Evolutionary conservation across 305 asterid species (phyloP).

Genomic region (Nicotiana rustica): DNA sequence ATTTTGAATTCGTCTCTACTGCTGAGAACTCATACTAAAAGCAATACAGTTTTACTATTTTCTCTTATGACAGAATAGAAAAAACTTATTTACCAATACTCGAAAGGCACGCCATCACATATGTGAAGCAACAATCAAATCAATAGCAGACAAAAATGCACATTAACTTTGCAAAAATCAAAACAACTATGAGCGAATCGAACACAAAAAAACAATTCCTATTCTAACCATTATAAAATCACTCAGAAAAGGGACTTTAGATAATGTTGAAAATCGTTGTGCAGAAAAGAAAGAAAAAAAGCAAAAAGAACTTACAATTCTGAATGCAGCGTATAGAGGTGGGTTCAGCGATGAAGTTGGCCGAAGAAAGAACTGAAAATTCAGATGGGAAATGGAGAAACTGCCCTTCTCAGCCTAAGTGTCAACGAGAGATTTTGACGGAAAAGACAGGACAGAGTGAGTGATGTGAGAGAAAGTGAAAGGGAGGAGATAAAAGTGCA

Average conservation of each 20-base stretch:
- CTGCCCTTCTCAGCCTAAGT: background rate
- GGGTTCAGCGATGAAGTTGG: background rate
- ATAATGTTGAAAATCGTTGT: background rate
- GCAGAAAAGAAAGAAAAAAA: background rate
- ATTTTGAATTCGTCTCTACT: background rate
- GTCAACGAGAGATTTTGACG: conserved; percentile 25
- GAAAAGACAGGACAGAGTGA: background rate
- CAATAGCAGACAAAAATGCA: background rate
- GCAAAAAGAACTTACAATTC: background rate
- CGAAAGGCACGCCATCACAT: background rate
- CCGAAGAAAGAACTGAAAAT: background rate
- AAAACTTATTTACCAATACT: background rate
- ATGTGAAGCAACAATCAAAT: background rate
- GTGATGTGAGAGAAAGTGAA: conserved; percentile 14
- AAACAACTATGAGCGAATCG: background rate
- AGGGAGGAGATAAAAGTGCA: conserved; percentile 13
- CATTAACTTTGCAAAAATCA: background rate
- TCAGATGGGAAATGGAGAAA: background rate
- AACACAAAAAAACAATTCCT: background rate
- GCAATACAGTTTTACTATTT: background rate
- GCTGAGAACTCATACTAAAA: background rate
- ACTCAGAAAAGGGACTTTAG: background rate
- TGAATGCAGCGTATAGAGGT: conserved; percentile 21
- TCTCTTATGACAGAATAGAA: background rate
- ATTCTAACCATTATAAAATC: background rate